phyloP scores from a whole-genome alignment of 805 yeast species.

The Saccharomycopsis oosterbeekiorum region DNA sequence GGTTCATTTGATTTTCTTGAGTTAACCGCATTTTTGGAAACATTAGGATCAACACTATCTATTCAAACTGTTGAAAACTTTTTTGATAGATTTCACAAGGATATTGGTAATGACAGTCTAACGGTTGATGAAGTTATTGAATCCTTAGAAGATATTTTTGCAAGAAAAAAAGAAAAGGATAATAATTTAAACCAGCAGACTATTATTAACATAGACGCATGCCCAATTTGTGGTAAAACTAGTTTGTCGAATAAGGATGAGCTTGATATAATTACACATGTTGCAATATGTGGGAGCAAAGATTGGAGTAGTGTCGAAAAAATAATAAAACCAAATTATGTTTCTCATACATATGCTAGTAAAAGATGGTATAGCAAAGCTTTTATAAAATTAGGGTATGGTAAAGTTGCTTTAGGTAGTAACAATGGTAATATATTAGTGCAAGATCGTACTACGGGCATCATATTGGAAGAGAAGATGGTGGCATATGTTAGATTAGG shows the following conservation, averaged over 20 bases:
- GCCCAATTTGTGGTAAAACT: conserved; percentile 72
- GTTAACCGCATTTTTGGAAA: conserved; percentile 52
- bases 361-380: conserved; percentile 83
- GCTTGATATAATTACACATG: conserved; percentile 70
- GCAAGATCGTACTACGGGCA: conserved; percentile 84
- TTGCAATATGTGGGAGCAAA: conserved; percentile 75
- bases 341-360: conserved; percentile 72
- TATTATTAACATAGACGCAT: conserved; percentile 52
- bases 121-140: conserved; percentile 44
- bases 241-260: conserved; percentile 44
- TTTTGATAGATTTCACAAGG: conserved; percentile 24
- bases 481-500: conserved; percentile 82
- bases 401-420: conserved; percentile 75
- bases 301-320: conserved; percentile 65
- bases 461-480: conserved; percentile 89
- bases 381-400: conserved; percentile 76
- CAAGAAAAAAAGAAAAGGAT: not conserved
- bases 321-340: conserved; percentile 55
- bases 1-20: conserved; percentile 47
- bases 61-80: conserved; percentile 24
- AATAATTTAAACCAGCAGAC: not conserved
- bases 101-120: conserved; percentile 32
- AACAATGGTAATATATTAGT: conserved; percentile 92
- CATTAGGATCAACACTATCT: conserved; percentile 44
- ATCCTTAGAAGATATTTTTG: conserved; percentile 33